phyloP scores from a whole-genome alignment of 2,329 filamentous ascomycete species.

The Penicillium sclerotiorum region DNA sequence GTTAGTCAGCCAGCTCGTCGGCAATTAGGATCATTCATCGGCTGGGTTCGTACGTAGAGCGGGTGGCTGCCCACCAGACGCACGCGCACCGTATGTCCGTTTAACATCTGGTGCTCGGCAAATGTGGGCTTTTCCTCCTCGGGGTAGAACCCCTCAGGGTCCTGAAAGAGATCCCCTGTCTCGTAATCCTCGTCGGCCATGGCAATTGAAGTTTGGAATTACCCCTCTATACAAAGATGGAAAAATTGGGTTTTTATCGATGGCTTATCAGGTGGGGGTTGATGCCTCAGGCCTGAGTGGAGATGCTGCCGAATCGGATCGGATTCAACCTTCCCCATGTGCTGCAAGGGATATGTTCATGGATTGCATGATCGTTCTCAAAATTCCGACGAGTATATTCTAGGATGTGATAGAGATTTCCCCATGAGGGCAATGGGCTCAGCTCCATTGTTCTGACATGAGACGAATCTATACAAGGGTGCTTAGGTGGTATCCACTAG shows the following conservation, averaged over 20 bases:
- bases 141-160: constrained; percentile 78
- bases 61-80: constrained; percentile 85
- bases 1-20: not conserved
- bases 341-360: too few species aligned
- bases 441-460: too few species aligned
- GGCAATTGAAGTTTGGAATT: constrained; percentile 2
- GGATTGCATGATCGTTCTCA: too few species aligned
- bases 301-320: not conserved
- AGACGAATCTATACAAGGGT: too few species aligned
- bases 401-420: too few species aligned
- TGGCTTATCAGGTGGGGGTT: constrained; percentile 4
- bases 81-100: constrained; percentile 67
- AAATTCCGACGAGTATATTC: too few species aligned
- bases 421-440: too few species aligned
- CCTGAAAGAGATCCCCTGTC: constrained; percentile 67
- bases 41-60: constrained; percentile 66
- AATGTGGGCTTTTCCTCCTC: constrained; percentile 75
- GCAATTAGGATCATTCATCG: constrained; percentile 10
- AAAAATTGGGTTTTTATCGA: not conserved
- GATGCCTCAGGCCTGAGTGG: not conserved
- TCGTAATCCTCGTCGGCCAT: constrained; percentile 41
- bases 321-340: too few species aligned
- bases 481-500: not conserved
- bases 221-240: not conserved
- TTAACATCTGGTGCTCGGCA: constrained; percentile 69